A percentile compares a stretch with the other conserved stretches of the same genome.
These are phyloP conservation scores for Xylariaceae sp. DNA, from an alignment of 2,329 filamentous ascomycete species.

Conservation along the genomic window DNA sequence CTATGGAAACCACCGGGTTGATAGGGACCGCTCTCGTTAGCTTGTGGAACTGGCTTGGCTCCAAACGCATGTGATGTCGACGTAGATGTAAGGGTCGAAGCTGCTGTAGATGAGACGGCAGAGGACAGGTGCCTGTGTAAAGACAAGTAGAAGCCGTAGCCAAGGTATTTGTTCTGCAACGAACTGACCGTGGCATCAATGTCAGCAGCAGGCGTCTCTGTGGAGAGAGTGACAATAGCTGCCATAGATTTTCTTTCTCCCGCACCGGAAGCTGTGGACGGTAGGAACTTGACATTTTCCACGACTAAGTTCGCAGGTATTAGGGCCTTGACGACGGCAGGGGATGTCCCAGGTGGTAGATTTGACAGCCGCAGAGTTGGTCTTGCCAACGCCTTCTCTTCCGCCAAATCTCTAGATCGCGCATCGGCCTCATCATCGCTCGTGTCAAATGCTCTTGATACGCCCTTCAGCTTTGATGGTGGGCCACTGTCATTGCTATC, in stretches of 20 bases:
- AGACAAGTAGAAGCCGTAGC: conserved; percentile 81
- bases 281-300: conserved; percentile 75
- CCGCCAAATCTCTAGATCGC: conserved; percentile 52
- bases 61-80: conserved; percentile 73
- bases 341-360: conserved; percentile 65
- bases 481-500: conserved; percentile 38
- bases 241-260: conserved; percentile 74
- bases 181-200: conserved; percentile 81
- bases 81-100: conserved; percentile 49
- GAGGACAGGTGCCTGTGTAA: conserved; percentile 86
- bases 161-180: conserved; percentile 83
- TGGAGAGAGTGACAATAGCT: conserved; percentile 80
- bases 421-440: conserved; percentile 63
- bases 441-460: conserved; percentile 75
- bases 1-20: conserved; percentile 55
- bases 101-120: conserved; percentile 59
- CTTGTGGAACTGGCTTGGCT: conserved; percentile 67
- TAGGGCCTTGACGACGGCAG: conserved; percentile 63
- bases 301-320: conserved; percentile 66
- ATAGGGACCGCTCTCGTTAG: conserved; percentile 44
- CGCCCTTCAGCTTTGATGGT: conserved; percentile 57
- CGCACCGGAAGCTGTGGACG: conserved; percentile 55
- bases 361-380: conserved; percentile 67
- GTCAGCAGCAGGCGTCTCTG: conserved; percentile 80
- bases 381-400: conserved; percentile 65